Conservation (phyloP, 805 yeast species). For the Saturnispora kantuleensis region DNA sequence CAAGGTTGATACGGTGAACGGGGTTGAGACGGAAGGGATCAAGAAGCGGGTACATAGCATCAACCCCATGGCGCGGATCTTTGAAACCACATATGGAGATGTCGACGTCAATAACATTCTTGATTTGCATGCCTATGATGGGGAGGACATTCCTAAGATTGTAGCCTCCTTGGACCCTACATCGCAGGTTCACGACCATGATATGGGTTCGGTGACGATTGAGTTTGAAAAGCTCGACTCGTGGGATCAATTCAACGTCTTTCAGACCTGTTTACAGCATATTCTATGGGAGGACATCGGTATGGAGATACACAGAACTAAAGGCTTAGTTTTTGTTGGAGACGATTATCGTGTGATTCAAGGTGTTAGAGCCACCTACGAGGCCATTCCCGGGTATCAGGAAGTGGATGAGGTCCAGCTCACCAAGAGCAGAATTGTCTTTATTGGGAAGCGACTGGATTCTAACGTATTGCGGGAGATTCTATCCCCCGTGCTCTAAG, state of each 20-base stretch:
- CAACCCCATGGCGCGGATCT: conserved; percentile 59
- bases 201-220: conserved; percentile 45
- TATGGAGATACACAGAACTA: conserved; percentile 71
- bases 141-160: conserved; percentile 20
- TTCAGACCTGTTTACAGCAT: conserved; percentile 59
- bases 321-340: conserved; percentile 54
- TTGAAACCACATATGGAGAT: conserved; percentile 66
- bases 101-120: conserved; percentile 56
- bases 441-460: conserved; percentile 23
- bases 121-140: conserved; percentile 72
- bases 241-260: conserved; percentile 29
- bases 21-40: conserved; percentile 14
- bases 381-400: conserved; percentile 41
- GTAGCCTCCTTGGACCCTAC: conserved; percentile 8
- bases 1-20: conserved; percentile 48
- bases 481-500: no score
- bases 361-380: conserved; percentile 91
- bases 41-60: conserved; percentile 37
- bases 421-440: conserved; percentile 18
- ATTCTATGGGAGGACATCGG: conserved; percentile 64
- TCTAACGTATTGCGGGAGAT: no score
- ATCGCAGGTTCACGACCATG: conserved; percentile 36
- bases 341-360: conserved; percentile 56
- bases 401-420: conserved; percentile 12
- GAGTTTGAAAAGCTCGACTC: conserved; percentile 32